Evolutionary conservation across 192 early-diverging fungal genomes (phyloP).

Genomic region (Thoreauomyces humboldtii): DNA sequence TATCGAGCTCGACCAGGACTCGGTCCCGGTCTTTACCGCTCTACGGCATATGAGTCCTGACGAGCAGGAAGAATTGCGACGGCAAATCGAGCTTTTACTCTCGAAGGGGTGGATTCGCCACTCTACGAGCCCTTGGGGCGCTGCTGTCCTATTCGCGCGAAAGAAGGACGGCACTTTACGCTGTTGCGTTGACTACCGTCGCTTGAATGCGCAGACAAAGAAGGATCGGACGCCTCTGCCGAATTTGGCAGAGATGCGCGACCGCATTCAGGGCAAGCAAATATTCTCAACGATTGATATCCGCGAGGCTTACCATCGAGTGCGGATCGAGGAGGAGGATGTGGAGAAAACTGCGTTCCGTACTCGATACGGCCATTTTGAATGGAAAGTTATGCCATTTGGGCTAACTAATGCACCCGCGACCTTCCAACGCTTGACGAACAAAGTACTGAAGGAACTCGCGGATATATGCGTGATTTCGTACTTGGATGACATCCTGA

Average conservation of each 20-base stretch:
- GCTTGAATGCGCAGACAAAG: neutral
- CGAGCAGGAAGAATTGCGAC: neutral
- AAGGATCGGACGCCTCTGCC: constrained; percentile 3
- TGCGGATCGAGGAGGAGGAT: neutral
- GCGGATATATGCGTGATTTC: constrained; percentile 15
- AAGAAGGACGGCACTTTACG: constrained; percentile 50
- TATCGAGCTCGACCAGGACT: neutral
- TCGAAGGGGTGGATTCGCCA: constrained; percentile 15
- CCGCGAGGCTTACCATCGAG: constrained; percentile 4
- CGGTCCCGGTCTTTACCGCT: neutral
- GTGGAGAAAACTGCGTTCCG: constrained; percentile 6
- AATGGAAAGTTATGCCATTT: constrained; percentile 62
- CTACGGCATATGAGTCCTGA: neutral
- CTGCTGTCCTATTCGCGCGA: constrained; percentile 25
- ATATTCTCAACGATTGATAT: neutral
- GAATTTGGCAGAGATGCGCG: neutral
- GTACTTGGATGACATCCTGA: constrained; percentile 51
- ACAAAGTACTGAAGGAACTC: constrained; percentile 40
- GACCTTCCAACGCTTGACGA: constrained; percentile 52
- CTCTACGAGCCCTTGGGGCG: constrained; percentile 18
- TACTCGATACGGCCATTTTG: constrained; percentile 36
- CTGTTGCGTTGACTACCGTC: constrained; percentile 43
- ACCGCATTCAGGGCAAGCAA: neutral
- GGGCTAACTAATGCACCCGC: constrained; percentile 60
- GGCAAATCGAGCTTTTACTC: neutral